phyloP scores from a whole-genome alignment of 495 filamentous ascomycete species.

The Amniculicola lignicola region DNA sequence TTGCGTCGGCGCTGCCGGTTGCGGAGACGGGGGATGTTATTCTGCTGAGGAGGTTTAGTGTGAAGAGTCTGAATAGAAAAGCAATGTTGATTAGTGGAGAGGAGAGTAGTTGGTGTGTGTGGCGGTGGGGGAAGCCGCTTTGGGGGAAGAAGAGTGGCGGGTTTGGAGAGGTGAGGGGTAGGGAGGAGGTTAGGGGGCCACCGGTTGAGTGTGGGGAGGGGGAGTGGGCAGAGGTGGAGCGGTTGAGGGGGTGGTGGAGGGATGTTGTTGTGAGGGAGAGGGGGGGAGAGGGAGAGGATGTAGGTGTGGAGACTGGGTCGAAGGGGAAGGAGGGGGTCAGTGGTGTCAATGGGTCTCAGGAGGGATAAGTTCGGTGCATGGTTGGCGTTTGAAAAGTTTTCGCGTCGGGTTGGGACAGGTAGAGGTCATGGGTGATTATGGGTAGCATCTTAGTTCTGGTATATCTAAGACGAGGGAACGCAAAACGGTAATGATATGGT shows the following conservation, averaged over 20 bases:
- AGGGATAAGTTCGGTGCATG: slow-evolving; percentile 31
- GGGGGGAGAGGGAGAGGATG: neutral
- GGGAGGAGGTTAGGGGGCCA: slow-evolving; percentile 56
- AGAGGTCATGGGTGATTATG: too few relatives aligned
- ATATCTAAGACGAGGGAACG: too few relatives aligned
- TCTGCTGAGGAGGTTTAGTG: slow-evolving; percentile 70
- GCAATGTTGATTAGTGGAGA: slow-evolving; percentile 49
- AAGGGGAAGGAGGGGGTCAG: slow-evolving; percentile 37
- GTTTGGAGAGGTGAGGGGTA: slow-evolving; percentile 41
- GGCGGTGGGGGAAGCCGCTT: slow-evolving; percentile 34
- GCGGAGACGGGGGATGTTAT: slow-evolving; percentile 70
- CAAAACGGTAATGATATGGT: too few relatives aligned
- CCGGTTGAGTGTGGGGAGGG: slow-evolving; percentile 61
- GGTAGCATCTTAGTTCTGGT: too few relatives aligned
- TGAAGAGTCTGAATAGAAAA: slow-evolving; percentile 51
- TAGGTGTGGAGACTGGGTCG: slow-evolving; percentile 7
- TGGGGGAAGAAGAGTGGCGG: slow-evolving; percentile 35
- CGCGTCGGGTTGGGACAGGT: too few relatives aligned
- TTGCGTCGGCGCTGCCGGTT: slow-evolving; percentile 66
- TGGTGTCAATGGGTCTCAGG: slow-evolving; percentile 21
- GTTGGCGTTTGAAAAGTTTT: too few relatives aligned
- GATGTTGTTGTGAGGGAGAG: slow-evolving; percentile 34
- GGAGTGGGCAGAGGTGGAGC: slow-evolving; percentile 56
- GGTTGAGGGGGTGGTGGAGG: slow-evolving; percentile 54
- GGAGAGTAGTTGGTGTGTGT: slow-evolving; percentile 43